Evolutionary conservation across 2,329 filamentous ascomycete species (phyloP), one percentile per base, ranked within the genome.

Genomic region (Boeremia exigua): DNA sequence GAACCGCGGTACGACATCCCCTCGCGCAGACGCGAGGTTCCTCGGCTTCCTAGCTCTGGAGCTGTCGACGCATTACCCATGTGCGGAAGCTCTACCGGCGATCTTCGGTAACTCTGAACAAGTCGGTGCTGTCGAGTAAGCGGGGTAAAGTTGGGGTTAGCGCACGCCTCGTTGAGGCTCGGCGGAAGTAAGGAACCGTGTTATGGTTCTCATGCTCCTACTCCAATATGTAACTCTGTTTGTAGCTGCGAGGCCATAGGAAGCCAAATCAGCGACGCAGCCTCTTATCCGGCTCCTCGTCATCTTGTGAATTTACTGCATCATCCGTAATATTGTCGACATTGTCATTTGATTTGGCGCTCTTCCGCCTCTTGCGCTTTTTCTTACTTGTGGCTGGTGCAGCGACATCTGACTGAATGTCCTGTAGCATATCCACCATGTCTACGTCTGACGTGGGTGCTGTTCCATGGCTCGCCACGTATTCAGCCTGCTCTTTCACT

Each of bases 331-430:
- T 17, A 48, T 56, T 34, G 7, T 59, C 56, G 34, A 15, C 34
- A 6, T 43, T 11, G 3, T 46, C 28, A 11, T 37, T 40, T 5
- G 51, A 45, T 37, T 62, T 66, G 23, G 56, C 47, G 19, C 39
- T 47, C 40, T 64, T 69, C 37, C 60, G 40, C 46, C 61, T 66
- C 37, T 66, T 67, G 38, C 64, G 66, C 42, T 67, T 70, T 34
- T 58, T 62, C 34, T 69, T 68, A 42, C 33, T 54, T 25, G 51
- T 57, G 19, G 19, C 19, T n/a, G 57, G 52, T 30, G 55, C 47
- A 29, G 25, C 25, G 12, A 23, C 29, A 33, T 45, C 40, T 12
- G 33, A 29, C 6, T 42, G 48, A 42, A 34, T 8, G 3, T 61
- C 36, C 11, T 49, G 47, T 37, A 55, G 39, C 5, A 37, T 42